These are phyloP conservation scores for Ogataea paradorogensis DNA, from an alignment of 805 yeast genomes.

Conservation along the genomic window DNA sequence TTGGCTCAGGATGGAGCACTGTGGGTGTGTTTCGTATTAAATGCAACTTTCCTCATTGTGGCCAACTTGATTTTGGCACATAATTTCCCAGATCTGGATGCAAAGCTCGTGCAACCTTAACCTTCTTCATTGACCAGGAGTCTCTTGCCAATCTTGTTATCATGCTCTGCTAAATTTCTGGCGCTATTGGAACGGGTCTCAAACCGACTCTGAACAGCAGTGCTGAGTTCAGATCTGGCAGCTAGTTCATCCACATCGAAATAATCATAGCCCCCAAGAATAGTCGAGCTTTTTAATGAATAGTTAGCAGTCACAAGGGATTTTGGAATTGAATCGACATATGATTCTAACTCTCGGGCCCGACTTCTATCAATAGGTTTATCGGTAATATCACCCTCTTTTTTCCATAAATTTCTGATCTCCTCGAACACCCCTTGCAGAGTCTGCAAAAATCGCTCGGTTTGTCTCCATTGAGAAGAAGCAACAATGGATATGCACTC, in stretches of 20 bases:
- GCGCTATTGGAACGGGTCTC: conserved; percentile 29
- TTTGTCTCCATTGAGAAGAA: conserved; percentile 59
- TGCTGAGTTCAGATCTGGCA: conserved; percentile 38
- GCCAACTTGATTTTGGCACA: conserved; percentile 46
- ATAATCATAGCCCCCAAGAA: conserved; percentile 60
- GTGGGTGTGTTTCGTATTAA: conserved; percentile 51
- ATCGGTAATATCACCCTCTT: conserved; percentile 11
- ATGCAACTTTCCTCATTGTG: conserved; percentile 47
- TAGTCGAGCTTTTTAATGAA: conserved; percentile 27
- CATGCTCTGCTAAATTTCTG: conserved; percentile 15
- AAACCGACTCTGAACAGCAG: conserved; percentile 27
- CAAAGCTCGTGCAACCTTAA: conserved; percentile 17
- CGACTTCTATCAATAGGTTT: conserved; percentile 16
- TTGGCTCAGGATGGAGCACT: conserved; percentile 53
- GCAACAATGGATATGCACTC: conserved; percentile 50
- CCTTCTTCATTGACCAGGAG: conserved; percentile 24
- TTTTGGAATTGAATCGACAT: conserved; percentile 34
- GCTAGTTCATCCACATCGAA: conserved; percentile 56
- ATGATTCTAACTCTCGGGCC: conserved; percentile 24
- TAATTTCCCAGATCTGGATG: conserved; percentile 42
- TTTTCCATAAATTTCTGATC: conserved; percentile 38
- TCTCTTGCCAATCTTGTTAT: conserved; percentile 25
- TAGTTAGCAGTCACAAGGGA: conserved; percentile 31
- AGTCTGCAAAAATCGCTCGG: conserved; percentile 52
- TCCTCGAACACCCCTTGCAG: conserved; percentile 49